Conservation (phyloP, 2,329 filamentous ascomycete genomes). For the Aspergillus jensenii region DNA sequence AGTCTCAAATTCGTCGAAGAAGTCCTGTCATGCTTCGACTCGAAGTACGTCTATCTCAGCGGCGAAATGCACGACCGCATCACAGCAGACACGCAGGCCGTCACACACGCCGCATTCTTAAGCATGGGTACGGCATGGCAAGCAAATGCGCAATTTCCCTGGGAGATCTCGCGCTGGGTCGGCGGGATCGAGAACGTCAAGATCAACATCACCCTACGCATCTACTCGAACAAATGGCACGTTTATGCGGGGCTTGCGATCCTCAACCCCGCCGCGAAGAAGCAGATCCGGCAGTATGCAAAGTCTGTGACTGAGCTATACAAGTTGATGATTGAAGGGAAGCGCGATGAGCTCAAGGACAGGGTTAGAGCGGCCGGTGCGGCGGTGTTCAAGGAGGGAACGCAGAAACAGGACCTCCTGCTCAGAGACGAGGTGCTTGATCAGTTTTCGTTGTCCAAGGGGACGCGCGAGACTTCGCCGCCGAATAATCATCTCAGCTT, state of each 20-base stretch:
- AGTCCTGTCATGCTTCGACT: constrained; percentile 79
- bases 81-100: constrained; percentile 96
- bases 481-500: constrained; percentile 89
- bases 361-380: constrained; percentile 79
- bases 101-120: constrained; percentile 95
- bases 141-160: constrained; percentile 91
- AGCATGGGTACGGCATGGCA: constrained; percentile 98
- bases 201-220: constrained; percentile 95
- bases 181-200: constrained; percentile 99
- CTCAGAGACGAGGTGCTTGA: constrained; percentile 80
- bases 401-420: constrained; percentile 63
- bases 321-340: constrained; percentile 92
- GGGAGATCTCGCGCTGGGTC: constrained; percentile 93
- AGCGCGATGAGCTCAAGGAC: constrained; percentile 68
- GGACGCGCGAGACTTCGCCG: constrained; percentile 65
- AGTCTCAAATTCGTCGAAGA: constrained; percentile 76
- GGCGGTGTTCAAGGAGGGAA: constrained; percentile 60
- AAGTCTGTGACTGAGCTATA: constrained; percentile 89
- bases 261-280: constrained; percentile 86
- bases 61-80: constrained; percentile 91
- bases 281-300: constrained; percentile 94
- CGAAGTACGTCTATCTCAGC: constrained; percentile 83
- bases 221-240: constrained; percentile 99
- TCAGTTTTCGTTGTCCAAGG: constrained; percentile 77
- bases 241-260: constrained; percentile 97